Base-by-base conservation (phyloP, 192 early-diverging fungal genomes). In the Backusella psychrophila region DNA sequence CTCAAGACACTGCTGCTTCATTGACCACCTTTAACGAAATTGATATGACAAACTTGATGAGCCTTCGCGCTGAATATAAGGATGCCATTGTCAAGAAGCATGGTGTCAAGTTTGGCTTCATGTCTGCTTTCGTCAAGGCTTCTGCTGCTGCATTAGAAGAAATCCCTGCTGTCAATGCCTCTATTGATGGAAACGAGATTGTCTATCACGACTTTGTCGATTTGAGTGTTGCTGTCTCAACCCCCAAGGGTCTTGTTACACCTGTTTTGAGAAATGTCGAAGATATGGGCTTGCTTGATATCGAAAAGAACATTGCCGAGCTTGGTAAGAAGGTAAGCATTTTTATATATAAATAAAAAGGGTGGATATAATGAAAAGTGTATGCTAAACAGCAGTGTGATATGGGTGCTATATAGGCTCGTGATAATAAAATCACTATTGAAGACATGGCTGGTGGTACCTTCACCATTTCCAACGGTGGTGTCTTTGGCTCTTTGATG, bases 1-100 rank as follows among this genome's bases (percentile, higher is more conserved):
- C 97, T 65, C 98, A 99, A 88, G 92, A 96, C 84, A 95, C 90
- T 59, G 98, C 98, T 11, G 98, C 98, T 34, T 93, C 96, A 65
- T 89, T 99, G 76, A 99, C 98, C 23, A 99, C 98, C 41, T 99
- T 99, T 87, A 99, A 99, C 87, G 98, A 99, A 88, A 90, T 99
- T 38, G 98, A 99, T 83, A 99, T 99, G 98, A 93, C 90, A 82
- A 94, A 93, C 85, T 82, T 99, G 59, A 96, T 99, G 72, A 90
- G 94, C 29, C 85, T 99, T 76, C 96, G 98, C 75, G 88, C 89
- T 73, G 90, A 89, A 81, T 98, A 98, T 91, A 98, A 98, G 91
- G 98, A 97, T 85, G 85, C 87, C 21, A 93, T 98, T 49, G 77
- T 96, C 74, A 97, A 98, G 87, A 93, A 96, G 82, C 93, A 98